Base-by-base conservation (phyloP, 148 eudicot species). In the Beta vulgaris region DNA sequence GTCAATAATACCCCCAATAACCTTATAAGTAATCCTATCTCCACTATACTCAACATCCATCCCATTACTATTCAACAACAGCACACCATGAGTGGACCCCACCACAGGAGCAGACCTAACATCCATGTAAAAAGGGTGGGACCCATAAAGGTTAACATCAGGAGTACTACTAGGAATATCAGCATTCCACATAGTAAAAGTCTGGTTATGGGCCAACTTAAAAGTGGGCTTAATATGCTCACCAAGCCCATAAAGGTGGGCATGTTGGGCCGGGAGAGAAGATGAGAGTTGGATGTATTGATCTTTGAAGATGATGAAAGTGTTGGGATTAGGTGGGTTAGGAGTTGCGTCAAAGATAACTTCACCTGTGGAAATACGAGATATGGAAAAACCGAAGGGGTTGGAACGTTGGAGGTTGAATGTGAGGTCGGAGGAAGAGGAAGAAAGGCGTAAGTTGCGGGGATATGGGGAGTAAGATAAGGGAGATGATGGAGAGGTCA, bases 101-200 rank as follows among this genome's bases (percentile, higher is more conserved):
- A 54, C 72, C 46, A 85, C 95, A 4, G 79, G 82, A 0, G 86
- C 75, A n/a, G 91, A 83, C 79, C 94, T 63, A 8, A 91, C 82
- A 31, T 93, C 97, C 83, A 93, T 76, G 58, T 93, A 93, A 71
- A 93, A 90, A 3, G 98, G 97, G 84, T 91, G 97, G 10, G 88
- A 84, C 54, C 97, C 97, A 39, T 94, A 91, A 2, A 94, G 62
- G 51, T 94, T 94, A 34, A 88, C 67, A 60, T 88, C 89, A 2
- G 69, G 62, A 19, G 58, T 88, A 5, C 76, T 51, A 54, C 90
- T 85, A 7, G 77, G 80, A 37, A 83, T 85, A 72, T 91, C 96
- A 8, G 89, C 84, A 48, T 83, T 81, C 98, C 97, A 94, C 0
- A 94, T 74, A 13, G 98, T 94, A 3, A 91, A 76, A 23, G 85